These are phyloP conservation scores for Fusarium acutatum DNA, from an alignment of 2,329 filamentous ascomycete species.

Conservation along the genomic window DNA sequence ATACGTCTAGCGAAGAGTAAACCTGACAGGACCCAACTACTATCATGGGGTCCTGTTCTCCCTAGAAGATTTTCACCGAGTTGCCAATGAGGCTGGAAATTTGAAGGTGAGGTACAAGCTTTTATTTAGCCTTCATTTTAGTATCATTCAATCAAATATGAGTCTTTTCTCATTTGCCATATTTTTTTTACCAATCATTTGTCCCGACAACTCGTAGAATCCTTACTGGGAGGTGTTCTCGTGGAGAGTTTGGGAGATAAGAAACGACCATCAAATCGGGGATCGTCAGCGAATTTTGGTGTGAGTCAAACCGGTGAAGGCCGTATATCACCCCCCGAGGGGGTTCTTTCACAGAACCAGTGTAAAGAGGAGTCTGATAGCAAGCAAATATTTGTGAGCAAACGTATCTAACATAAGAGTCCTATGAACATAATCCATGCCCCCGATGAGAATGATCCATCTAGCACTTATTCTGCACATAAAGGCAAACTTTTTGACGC, in stretches of 20 bases:
- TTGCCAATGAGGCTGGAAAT: constrained; percentile 73
- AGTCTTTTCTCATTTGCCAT: too few relatives aligned
- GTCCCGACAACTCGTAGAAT: background rate
- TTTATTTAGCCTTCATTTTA: background rate
- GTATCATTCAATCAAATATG: background rate
- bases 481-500: constrained; percentile 6
- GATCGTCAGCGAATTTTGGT: background rate
- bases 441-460: constrained; percentile 12
- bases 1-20: constrained; percentile 93
- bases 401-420: constrained; percentile 29
- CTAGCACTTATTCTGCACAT: constrained; percentile 8
- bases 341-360: background rate
- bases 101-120: constrained; percentile 85
- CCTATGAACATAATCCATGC: constrained; percentile 25
- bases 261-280: background rate
- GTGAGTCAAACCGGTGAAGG: background rate
- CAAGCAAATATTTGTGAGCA: constrained; percentile 24
- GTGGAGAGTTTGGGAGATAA: background rate
- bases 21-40: constrained; percentile 52
- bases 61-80: constrained; percentile 83
- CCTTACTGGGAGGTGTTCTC: background rate
- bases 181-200: background rate
- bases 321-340: background rate
- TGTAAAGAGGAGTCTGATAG: background rate
- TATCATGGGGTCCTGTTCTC: constrained; percentile 68